phyloP scores from a whole-genome alignment of 441 rosid species.

The Flueggea neowawraea region DNA sequence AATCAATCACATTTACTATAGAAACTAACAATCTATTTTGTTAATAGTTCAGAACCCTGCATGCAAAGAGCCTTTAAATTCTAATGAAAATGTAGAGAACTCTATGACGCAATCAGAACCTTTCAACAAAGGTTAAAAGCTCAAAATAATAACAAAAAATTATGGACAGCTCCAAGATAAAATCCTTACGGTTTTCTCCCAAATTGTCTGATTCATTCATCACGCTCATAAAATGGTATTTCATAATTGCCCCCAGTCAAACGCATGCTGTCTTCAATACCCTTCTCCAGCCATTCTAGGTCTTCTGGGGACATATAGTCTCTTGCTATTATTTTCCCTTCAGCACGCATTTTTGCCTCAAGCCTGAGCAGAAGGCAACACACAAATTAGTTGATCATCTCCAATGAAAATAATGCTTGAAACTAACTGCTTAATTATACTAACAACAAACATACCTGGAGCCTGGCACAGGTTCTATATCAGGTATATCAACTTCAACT shows the following conservation, averaged over 20 bases:
- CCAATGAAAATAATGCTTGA: background rate
- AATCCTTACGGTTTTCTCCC: conserved; percentile 75
- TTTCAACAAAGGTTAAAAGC: background rate
- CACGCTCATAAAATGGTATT: conserved; percentile 72
- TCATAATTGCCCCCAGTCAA: conserved; percentile 46
- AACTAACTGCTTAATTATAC: background rate
- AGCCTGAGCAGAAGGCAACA: conserved; percentile 42
- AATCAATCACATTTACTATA: too few relatives aligned
- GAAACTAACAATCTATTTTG: too few relatives aligned
- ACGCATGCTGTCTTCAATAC: conserved; percentile 70
- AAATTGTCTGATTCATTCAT: conserved; percentile 68
- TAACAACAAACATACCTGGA: conserved; percentile 57
- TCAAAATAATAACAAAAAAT: background rate
- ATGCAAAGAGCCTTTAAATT: too few relatives aligned
- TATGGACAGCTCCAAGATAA: background rate
- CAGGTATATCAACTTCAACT: conserved; percentile 87
- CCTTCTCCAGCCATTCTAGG: conserved; percentile 90
- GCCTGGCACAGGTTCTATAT: conserved; percentile 82
- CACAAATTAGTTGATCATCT: conserved; percentile 11
- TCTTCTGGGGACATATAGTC: conserved; percentile 88
- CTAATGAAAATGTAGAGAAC: too few relatives aligned
- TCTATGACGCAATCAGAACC: too few relatives aligned
- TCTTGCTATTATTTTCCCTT: conserved; percentile 70
- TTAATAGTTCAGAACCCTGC: too few relatives aligned
- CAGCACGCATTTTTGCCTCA: conserved; percentile 88